Evolutionary conservation across 305 asterid species (phyloP).

Genomic region (Solanum hybrid): DNA sequence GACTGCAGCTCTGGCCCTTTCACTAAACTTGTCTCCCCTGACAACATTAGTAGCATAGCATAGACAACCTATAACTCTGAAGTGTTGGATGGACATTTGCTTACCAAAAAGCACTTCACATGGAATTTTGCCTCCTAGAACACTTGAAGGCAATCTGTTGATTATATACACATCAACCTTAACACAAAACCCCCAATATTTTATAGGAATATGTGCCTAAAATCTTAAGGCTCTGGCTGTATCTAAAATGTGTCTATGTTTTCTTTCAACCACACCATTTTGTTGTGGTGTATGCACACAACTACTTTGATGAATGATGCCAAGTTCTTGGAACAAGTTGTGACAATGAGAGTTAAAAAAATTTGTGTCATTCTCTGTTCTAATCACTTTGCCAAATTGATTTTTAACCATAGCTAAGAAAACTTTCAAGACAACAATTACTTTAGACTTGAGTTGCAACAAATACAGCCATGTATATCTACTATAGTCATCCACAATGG

Average conservation of each 20-base stretch:
- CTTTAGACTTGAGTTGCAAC: neutral
- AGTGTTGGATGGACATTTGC: neutral
- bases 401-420: neutral
- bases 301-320: neutral
- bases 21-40: neutral
- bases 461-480: neutral
- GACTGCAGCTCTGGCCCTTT: neutral
- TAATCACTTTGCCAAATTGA: neutral
- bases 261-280: neutral
- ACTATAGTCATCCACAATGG: neutral
- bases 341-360: neutral
- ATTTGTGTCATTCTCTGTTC: neutral
- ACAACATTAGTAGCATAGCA: neutral
- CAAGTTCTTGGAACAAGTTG: neutral
- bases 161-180: neutral
- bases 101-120: neutral
- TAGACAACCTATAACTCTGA: neutral
- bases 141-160: neutral
- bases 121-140: neutral
- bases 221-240: neutral
- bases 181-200: neutral
- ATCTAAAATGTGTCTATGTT: neutral
- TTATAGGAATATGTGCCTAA: neutral
- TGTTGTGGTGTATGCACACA: neutral
- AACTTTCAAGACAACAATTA: neutral